Evolutionary conservation across 1,284 basidiomycete species (phyloP).

Genomic region (Cerrena zonata): DNA sequence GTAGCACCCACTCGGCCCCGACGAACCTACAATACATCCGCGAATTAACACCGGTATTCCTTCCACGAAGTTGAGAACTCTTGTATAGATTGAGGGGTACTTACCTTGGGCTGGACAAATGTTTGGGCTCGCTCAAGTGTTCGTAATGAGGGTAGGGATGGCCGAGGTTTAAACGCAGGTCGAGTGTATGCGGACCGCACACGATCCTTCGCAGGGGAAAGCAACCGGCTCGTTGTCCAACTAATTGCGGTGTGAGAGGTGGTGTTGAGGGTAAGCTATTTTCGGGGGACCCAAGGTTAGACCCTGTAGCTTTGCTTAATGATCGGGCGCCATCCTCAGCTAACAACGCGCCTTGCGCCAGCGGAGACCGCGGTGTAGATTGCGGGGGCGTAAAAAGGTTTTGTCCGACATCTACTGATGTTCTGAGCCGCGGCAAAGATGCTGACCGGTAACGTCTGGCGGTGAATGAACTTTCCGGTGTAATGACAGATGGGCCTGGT

Average conservation of each 20-base stretch:
- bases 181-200: conserved; percentile 50
- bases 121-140: conserved; percentile 53
- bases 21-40: conserved; percentile 10
- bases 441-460: conserved; percentile 15
- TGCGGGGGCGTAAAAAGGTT: conserved; percentile 7
- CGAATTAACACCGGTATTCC: no score
- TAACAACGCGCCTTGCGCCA: conserved; percentile 14
- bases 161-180: conserved; percentile 53
- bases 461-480: conserved; percentile 5
- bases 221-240: conserved; percentile 20
- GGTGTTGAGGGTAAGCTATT: conserved; percentile 5
- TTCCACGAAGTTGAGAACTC: no score
- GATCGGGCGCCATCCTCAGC: conserved; percentile 7
- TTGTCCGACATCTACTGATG: conserved; percentile 10
- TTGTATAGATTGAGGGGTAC: no score
- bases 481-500: conserved; percentile 22
- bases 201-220: conserved; percentile 34
- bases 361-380: conserved; percentile 24
- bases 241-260: conserved; percentile 15
- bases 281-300: conserved; percentile 5
- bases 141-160: conserved; percentile 61
- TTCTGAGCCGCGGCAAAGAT: conserved; percentile 2
- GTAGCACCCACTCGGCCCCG: conserved; percentile 17
- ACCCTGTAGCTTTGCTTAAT: neutral
- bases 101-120: conserved; percentile 51